phyloP scores from a whole-genome alignment of 805 yeast genomes.

The Candida orba region DNA sequence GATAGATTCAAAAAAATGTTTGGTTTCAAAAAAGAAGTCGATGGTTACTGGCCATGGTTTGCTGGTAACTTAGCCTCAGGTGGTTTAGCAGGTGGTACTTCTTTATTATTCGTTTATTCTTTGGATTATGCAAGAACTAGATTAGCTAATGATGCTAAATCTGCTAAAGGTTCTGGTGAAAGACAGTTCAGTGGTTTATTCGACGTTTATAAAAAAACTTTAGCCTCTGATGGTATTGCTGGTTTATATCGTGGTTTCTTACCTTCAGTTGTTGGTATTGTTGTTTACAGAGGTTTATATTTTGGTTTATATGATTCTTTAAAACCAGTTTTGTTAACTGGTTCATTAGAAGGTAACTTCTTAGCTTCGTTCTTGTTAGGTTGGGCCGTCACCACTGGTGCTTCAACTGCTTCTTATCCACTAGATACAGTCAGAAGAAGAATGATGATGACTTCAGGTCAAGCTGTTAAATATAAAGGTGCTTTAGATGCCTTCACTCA shows the following conservation, averaged over 20 bases:
- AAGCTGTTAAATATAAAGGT: constrained; percentile 93
- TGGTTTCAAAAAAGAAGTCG: constrained; percentile 89
- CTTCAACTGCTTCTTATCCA: constrained; percentile 98
- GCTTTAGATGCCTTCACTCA: constrained; percentile 88
- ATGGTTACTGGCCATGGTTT: constrained; percentile 88
- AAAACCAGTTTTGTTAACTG: constrained; percentile 90
- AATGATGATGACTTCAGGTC: constrained; percentile 99
- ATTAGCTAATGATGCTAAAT: constrained; percentile 97
- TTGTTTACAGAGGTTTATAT: constrained; percentile 99
- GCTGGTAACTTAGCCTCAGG: constrained; percentile 98
- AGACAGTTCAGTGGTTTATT: constrained; percentile 96
- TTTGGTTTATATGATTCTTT: constrained; percentile 96
- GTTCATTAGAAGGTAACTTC: constrained; percentile 92
- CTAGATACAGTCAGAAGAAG: constrained; percentile 99
- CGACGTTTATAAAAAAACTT: constrained; percentile 94
- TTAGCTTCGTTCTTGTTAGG: constrained; percentile 93
- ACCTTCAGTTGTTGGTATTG: constrained; percentile 95
- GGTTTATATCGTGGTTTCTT: constrained; percentile 99
- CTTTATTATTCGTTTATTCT: constrained; percentile 89
- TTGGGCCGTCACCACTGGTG: constrained; percentile 98
- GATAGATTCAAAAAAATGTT: constrained; percentile 93
- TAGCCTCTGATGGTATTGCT: constrained; percentile 93
- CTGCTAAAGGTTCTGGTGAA: constrained; percentile 76
- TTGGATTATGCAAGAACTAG: constrained; percentile 98
- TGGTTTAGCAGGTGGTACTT: constrained; percentile 98